phyloP scores from a whole-genome alignment of 2,329 filamentous ascomycete genomes.

The Penicillium frequentans region DNA sequence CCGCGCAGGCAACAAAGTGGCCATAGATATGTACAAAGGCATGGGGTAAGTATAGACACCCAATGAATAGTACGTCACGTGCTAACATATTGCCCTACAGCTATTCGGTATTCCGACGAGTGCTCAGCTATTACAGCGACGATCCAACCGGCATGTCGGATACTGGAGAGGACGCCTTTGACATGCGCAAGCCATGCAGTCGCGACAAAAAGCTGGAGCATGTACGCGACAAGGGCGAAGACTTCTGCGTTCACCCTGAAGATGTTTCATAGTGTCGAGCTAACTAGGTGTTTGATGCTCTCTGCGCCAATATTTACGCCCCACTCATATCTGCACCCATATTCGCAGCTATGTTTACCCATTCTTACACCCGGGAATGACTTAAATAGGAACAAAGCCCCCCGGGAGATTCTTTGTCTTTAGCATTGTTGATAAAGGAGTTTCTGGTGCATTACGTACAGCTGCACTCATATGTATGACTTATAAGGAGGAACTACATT shows the following conservation, averaged over 20 bases:
- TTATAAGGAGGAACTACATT: neutral
- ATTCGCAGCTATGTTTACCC: too few relatives aligned
- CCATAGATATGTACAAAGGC: constrained; percentile 83
- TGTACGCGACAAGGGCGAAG: constrained; percentile 77
- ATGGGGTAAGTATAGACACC: constrained; percentile 63
- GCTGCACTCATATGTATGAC: neutral
- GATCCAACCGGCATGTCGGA: constrained; percentile 63
- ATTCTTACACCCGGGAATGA: too few relatives aligned
- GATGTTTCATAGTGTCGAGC: constrained; percentile 59
- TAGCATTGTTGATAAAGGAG: too few relatives aligned
- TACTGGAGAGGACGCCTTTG: constrained; percentile 79
- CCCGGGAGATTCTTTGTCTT: too few relatives aligned
- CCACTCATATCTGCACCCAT: too few relatives aligned
- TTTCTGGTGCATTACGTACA: too few relatives aligned
- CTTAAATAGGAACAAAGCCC: too few relatives aligned
- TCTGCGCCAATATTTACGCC: too few relatives aligned
- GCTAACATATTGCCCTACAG: constrained; percentile 28
- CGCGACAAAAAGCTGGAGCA: constrained; percentile 75
- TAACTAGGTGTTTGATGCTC: neutral
- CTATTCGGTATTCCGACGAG: constrained; percentile 82
- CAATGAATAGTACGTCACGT: neutral
- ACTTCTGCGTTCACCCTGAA: constrained; percentile 72
- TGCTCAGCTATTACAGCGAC: constrained; percentile 91
- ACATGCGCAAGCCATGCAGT: constrained; percentile 91
- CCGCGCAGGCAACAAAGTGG: constrained; percentile 79